These are phyloP conservation scores for Berberis vulgaris DNA, from an alignment of 164 flowering plant genomes.

Conservation along the genomic window DNA sequence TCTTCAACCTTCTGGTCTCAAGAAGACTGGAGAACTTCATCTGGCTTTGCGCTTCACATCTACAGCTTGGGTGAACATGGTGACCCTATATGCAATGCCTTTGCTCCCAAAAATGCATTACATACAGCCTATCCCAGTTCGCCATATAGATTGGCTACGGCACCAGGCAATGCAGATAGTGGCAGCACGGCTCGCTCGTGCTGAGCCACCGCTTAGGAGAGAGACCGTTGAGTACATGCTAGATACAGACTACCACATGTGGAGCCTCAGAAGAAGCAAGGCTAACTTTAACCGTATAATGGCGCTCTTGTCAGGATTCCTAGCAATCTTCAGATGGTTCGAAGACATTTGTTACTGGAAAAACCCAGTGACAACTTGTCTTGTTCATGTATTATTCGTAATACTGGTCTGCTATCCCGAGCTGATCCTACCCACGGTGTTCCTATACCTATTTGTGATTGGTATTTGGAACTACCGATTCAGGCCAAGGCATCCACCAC, in stretches of 20 bases:
- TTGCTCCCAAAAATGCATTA: constrained; percentile 92
- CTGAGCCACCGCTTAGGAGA: constrained; percentile 73
- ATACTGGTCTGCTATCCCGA: constrained; percentile 79
- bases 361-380: constrained; percentile 64
- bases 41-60: constrained; percentile 72
- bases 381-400: constrained; percentile 58
- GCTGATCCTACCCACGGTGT: constrained; percentile 63
- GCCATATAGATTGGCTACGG: constrained; percentile 48
- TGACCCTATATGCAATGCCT: constrained; percentile 53
- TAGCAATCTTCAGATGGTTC: constrained; percentile 39
- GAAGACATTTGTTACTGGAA: constrained; percentile 57
- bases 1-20: constrained; percentile 46
- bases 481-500: constrained; percentile 70
- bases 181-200: constrained; percentile 46
- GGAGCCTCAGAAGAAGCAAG: constrained; percentile 63
- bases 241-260: constrained; percentile 68
- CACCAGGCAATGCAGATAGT: constrained; percentile 71
- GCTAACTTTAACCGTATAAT: constrained; percentile 65
- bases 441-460: constrained; percentile 68
- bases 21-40: constrained; percentile 70
- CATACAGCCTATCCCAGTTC: constrained; percentile 49
- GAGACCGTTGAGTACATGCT: constrained; percentile 79
- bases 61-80: constrained; percentile 71
- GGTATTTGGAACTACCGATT: constrained; percentile 80
- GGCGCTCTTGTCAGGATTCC: constrained; percentile 42